Evolutionary conservation across 2,329 filamentous ascomycete species (phyloP), one percentile per base, ranked within the genome.

Genomic region (Arthrobotrys iridis): DNA sequence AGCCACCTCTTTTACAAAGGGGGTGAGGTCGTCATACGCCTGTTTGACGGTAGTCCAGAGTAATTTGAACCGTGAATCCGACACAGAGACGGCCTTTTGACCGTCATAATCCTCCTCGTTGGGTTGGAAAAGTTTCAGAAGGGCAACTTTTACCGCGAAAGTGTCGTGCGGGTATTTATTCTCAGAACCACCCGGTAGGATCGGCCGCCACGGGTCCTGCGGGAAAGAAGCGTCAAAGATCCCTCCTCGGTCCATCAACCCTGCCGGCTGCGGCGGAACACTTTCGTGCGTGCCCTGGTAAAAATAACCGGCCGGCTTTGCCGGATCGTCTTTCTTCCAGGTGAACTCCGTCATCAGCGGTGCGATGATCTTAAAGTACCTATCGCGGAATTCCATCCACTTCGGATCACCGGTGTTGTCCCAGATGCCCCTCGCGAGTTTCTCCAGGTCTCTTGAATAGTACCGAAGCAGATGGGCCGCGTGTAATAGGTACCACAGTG

Each of bases 151-250:
- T 43, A 63, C 57, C n/a, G 63, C 37, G 15, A 67, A 22, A 0
- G 55, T 62, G 50, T 74, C 70, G 28, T n/a, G 24, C 15, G 62
- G 33, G 30, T 43, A 74, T 18, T 62, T 52, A 26, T 74, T 74
- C 28, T 26, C 8, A 13, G 13, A 7, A 3, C 35, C 63, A 35
- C 67, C 46, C 10, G 30, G 8, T 18, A 55, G 4, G 24, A 18
- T 55, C 13, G 28, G 11, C 22, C 24, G 35, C 28, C 6, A 22
- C 0, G 2, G 50, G 26, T 67, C 70, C 15, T 37, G 37, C 6
- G 26, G 26, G 20, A 66, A 67, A 26, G 62, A 40, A 7, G 62
- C 57, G 55, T 67, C 63, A 28, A 66, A 66, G 1, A 60, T n/a
- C 11, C 70, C 57, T 1, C 45, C 62, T 40, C 28, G 28, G 26